phyloP scores from a whole-genome alignment of 768 basidiomycete species.

The Calocybe cyanea region DNA sequence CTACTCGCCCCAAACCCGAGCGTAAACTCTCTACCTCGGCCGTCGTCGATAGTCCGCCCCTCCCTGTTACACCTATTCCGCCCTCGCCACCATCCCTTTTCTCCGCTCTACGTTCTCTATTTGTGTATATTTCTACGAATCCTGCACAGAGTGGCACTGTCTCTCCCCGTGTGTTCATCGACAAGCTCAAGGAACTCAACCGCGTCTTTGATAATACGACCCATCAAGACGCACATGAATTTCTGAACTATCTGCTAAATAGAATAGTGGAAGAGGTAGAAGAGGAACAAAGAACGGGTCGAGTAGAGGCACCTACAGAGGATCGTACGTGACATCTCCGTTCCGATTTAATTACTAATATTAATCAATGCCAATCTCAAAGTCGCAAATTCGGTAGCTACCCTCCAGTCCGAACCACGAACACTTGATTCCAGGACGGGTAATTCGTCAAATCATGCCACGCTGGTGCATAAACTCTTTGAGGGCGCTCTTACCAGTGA shows the following conservation, averaged over 20 bases:
- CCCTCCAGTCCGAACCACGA: constrained; percentile 45
- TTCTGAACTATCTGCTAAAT: constrained; percentile 92
- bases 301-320: constrained; percentile 40
- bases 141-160: constrained; percentile 80
- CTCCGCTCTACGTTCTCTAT: constrained; percentile 91
- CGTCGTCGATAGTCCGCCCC: constrained; percentile 16
- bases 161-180: constrained; percentile 86
- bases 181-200: constrained; percentile 91
- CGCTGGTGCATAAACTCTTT: constrained; percentile 89
- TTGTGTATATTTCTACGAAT: constrained; percentile 75
- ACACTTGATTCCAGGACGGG: constrained; percentile 43
- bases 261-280: constrained; percentile 92
- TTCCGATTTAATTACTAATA: not conserved
- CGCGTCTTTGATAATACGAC: constrained; percentile 85
- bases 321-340: constrained; percentile 53
- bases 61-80: constrained; percentile 45
- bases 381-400: constrained; percentile 63
- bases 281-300: constrained; percentile 52
- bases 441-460: constrained; percentile 47
- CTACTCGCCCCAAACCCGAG: constrained; percentile 52
- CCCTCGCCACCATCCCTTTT: constrained; percentile 73
- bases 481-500: constrained; percentile 95
- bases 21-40: constrained; percentile 33
- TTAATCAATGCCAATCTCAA: constrained; percentile 11
- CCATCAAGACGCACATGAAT: constrained; percentile 99